Percentiles rank a stretch among this genome's conserved stretches.
Conservation (phyloP, 2,329 filamentous ascomycete species). For the Beauveria varroae region DNA sequence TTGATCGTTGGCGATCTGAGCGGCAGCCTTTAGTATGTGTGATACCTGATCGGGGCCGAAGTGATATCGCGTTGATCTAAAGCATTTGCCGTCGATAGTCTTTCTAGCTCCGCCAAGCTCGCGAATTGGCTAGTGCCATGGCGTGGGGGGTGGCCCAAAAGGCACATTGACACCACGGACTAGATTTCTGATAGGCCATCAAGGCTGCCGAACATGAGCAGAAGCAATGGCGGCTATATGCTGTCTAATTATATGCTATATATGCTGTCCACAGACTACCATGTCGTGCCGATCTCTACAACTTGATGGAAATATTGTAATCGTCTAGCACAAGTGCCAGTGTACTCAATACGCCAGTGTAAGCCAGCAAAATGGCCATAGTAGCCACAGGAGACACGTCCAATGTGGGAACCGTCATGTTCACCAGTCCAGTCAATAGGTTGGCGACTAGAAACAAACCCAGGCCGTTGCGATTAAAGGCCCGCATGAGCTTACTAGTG, state of each 20-base stretch:
- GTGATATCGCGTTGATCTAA: no score
- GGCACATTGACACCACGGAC: no score
- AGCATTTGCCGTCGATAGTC: no score
- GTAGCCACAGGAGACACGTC: conserved; percentile 56
- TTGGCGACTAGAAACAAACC: conserved; percentile 83
- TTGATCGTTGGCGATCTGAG: no score
- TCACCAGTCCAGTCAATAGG: conserved; percentile 79
- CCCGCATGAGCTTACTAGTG: conserved; percentile 73
- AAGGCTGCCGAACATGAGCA: neutral
- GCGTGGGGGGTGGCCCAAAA: no score
- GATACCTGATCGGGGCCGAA: no score
- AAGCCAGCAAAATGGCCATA: conserved; percentile 68
- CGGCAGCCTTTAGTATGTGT: no score
- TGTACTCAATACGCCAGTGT: conserved; percentile 59
- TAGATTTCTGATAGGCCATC: no score
- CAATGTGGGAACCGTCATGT: conserved; percentile 78
- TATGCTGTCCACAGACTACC: neutral
- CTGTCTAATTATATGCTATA: no score
- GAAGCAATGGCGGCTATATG: neutral
- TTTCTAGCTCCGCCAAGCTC: no score
- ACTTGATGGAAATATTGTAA: conserved; percentile 62
- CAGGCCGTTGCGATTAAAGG: conserved; percentile 84
- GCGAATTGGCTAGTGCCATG: no score
- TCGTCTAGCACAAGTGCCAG: conserved; percentile 61
- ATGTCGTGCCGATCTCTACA: conserved; percentile 31